Evolutionary conservation across 768 basidiomycete species (phyloP).

Genomic region (Gloeostereum incarnatum): DNA sequence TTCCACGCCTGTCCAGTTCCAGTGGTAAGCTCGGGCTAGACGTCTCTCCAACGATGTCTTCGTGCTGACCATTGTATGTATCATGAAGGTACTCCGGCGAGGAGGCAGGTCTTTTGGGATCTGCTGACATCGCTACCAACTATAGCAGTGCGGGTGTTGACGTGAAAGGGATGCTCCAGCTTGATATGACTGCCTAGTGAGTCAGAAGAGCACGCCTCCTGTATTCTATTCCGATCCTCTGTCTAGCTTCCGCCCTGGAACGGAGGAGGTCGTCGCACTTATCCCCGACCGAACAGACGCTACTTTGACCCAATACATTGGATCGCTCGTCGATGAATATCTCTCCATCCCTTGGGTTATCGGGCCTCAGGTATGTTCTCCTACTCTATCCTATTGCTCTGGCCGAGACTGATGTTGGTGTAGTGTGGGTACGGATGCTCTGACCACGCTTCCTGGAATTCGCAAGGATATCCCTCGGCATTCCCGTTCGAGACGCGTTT

Average conservation of each 20-base stretch:
- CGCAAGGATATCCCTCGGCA: slow-evolving; percentile 27
- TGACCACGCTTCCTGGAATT: slow-evolving; percentile 38
- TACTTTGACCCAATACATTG: background rate
- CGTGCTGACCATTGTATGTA: no score
- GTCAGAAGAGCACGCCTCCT: slow-evolving; percentile 5
- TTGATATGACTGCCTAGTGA: slow-evolving; percentile 34
- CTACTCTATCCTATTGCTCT: background rate
- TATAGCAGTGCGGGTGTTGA: slow-evolving; percentile 32
- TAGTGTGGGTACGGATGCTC: slow-evolving; percentile 34
- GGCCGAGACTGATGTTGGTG: background rate
- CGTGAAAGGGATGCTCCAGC: slow-evolving; percentile 35
- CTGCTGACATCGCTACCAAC: slow-evolving; percentile 32
- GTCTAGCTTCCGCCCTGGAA: slow-evolving; percentile 34
- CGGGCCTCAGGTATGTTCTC: slow-evolving; percentile 23
- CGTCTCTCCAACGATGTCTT: no score
- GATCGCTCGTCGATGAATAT: slow-evolving; percentile 22
- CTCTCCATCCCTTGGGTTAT: slow-evolving; percentile 26
- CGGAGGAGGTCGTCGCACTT: slow-evolving; percentile 26
- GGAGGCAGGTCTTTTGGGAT: slow-evolving; percentile 41
- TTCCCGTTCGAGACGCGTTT: slow-evolving; percentile 36
- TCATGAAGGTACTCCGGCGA: slow-evolving; percentile 40
- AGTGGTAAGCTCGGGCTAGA: no score
- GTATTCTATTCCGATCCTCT: slow-evolving; percentile 8
- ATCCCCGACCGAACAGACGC: slow-evolving; percentile 8
- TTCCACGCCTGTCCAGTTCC: slow-evolving; percentile 33